Percentiles rank a stretch among this genome's conserved stretches.
Evolutionary conservation across 2,329 filamentous ascomycete species (phyloP).

Genomic region (Hypomyces rosellus): DNA sequence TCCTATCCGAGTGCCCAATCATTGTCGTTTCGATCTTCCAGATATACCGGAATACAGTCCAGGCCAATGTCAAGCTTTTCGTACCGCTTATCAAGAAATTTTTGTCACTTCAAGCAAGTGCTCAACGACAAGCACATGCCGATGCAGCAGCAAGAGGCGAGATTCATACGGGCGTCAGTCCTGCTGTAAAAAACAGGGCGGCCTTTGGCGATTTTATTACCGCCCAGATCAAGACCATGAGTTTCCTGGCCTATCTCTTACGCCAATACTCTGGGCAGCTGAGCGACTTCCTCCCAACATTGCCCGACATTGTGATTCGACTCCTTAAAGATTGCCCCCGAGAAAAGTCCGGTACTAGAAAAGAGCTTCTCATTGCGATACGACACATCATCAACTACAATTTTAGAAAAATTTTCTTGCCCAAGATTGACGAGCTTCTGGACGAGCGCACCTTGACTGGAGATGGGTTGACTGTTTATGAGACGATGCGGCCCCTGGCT

Average conservation of each 20-base stretch:
- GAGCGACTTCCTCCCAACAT: constrained; percentile 74
- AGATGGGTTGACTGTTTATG: constrained; percentile 92
- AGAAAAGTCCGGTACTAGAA: constrained; percentile 88
- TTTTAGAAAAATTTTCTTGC: constrained; percentile 88
- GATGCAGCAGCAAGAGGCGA: constrained; percentile 74
- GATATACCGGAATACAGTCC: constrained; percentile 73
- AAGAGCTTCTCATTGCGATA: constrained; percentile 92
- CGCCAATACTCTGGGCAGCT: constrained; percentile 82
- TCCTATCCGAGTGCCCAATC: constrained; percentile 94
- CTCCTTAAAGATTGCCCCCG: constrained; percentile 88
- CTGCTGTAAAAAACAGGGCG: constrained; percentile 84
- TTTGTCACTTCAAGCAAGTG: constrained; percentile 79
- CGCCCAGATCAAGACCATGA: constrained; percentile 98
- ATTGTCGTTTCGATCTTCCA: constrained; percentile 99
- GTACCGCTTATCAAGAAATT: constrained; percentile 91
- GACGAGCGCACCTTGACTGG: constrained; percentile 93
- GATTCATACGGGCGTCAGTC: constrained; percentile 88
- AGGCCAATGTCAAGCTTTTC: constrained; percentile 82
- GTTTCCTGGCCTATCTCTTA: constrained; percentile 88
- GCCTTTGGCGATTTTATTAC: constrained; percentile 98
- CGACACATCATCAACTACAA: constrained; percentile 99
- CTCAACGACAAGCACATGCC: constrained; percentile 84
- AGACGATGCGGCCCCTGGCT: constrained; percentile 89
- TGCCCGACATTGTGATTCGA: constrained; percentile 86
- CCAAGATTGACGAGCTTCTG: constrained; percentile 89